phyloP scores from a whole-genome alignment of 345 rosid genomes.

The Cochlearia excelsa region DNA sequence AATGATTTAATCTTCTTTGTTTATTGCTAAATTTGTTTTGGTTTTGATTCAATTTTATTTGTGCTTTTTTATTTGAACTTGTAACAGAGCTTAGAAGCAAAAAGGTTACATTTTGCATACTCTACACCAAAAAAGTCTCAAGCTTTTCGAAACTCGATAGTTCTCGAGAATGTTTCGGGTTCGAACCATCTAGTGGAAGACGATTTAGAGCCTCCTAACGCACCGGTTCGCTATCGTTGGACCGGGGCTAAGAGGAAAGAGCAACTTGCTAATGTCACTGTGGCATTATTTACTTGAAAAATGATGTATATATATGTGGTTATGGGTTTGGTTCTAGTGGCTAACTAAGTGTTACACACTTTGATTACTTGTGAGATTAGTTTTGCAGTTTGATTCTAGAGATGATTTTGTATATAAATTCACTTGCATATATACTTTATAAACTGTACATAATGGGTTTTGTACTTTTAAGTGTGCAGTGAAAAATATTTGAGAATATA shows the following conservation, averaged over 20 bases:
- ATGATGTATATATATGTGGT: background rate
- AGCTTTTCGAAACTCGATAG: slow-evolving; percentile 43
- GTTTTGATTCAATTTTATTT: background rate
- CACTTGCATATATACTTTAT: slow-evolving; percentile 11
- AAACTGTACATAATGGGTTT: slow-evolving; percentile 12
- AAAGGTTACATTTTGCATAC: slow-evolving; percentile 56
- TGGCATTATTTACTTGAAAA: slow-evolving; percentile 44
- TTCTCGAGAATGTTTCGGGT: slow-evolving; percentile 29
- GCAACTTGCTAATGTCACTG: slow-evolving; percentile 46
- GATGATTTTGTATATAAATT: slow-evolving; percentile 14
- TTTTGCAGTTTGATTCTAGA: slow-evolving; percentile 22
- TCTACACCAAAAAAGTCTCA: slow-evolving; percentile 62
- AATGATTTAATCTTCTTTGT: background rate
- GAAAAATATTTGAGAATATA: too few species aligned
- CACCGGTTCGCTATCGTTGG: slow-evolving; percentile 43
- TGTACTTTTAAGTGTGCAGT: too few species aligned
- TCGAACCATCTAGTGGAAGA: slow-evolving; percentile 32
- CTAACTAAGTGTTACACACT: background rate
- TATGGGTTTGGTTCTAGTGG: background rate
- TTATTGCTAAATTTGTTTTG: background rate
- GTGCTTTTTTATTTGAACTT: background rate
- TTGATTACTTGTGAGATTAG: slow-evolving; percentile 1
- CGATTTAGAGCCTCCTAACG: slow-evolving; percentile 55
- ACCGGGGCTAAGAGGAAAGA: slow-evolving; percentile 38
- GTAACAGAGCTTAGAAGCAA: slow-evolving; percentile 58